Conservation (phyloP, 345 rosid species). For the Triadica sebifera region DNA sequence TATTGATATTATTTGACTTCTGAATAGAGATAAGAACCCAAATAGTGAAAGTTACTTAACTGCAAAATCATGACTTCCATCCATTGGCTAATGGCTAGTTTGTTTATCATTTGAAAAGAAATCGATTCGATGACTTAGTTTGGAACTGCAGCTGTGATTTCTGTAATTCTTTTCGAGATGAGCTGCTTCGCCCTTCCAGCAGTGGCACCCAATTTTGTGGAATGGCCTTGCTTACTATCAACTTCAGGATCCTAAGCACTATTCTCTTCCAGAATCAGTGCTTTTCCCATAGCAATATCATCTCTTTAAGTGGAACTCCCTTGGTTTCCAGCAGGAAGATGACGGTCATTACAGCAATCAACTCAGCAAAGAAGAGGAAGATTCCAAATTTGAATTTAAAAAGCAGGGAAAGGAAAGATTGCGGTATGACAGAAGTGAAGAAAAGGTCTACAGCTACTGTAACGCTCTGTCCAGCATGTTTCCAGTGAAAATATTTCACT, state of each 20-base stretch:
- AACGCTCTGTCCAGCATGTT: slow-evolving; percentile 83
- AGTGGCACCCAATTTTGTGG: slow-evolving; percentile 12
- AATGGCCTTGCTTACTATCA: slow-evolving; percentile 17
- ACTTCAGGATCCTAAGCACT: slow-evolving; percentile 43
- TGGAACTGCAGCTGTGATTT: too few species aligned
- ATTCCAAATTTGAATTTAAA: slow-evolving; percentile 79
- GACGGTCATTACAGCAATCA: slow-evolving; percentile 74
- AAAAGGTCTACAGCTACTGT: slow-evolving; percentile 89
- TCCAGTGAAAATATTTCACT: slow-evolving; percentile 91
- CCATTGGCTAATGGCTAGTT: too few species aligned
- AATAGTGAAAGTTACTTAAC: too few species aligned
- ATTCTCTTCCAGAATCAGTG: slow-evolving; percentile 93
- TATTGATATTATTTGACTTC: too few species aligned
- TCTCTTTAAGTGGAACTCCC: slow-evolving; percentile 91
- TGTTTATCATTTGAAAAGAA: too few species aligned
- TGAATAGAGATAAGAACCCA: too few species aligned
- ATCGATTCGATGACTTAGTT: too few species aligned
- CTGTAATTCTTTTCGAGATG: too few species aligned
- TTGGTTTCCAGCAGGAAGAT: slow-evolving; percentile 80
- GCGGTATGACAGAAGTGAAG: slow-evolving; percentile 82
- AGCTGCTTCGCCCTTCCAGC: neutral
- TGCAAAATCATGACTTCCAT: too few species aligned
- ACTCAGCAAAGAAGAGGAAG: slow-evolving; percentile 83
- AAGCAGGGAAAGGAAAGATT: slow-evolving; percentile 67
- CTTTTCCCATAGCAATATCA: slow-evolving; percentile 74